These are phyloP conservation scores for Eucommia ulmoides DNA, from an alignment of 257 asterid genomes.

Conservation along the genomic window DNA sequence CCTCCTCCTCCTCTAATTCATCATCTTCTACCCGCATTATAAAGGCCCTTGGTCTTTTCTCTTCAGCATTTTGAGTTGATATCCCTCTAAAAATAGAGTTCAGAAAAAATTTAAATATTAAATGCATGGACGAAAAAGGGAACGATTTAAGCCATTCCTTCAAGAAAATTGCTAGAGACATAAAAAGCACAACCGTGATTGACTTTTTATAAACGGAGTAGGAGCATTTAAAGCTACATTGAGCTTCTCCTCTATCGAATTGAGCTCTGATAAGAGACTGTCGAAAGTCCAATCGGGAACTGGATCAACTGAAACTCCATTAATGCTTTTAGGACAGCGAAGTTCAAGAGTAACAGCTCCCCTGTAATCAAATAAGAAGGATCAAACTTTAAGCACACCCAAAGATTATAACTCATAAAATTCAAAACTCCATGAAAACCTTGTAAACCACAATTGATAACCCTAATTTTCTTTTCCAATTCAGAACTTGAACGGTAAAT, in stretches of 20 bases:
- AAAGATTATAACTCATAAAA: too few species aligned
- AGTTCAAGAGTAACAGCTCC: conserved; percentile 35
- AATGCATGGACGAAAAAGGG: background rate
- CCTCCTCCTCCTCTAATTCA: conserved; percentile 31
- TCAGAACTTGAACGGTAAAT: too few species aligned
- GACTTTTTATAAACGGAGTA: conserved; percentile 29
- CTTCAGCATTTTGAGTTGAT: conserved; percentile 23
- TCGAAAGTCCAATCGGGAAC: conserved; percentile 82
- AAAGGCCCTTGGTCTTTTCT: conserved; percentile 29
- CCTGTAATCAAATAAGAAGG: conserved; percentile 42
- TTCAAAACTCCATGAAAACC: too few species aligned
- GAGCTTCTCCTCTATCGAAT: conserved; percentile 34
- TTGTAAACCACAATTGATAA: too few species aligned
- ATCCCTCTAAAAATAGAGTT: conserved; percentile 32
- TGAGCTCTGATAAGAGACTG: conserved; percentile 48
- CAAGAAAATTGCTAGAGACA: background rate
- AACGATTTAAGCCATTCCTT: background rate
- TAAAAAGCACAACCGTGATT: conserved; percentile 29
- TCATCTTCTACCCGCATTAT: conserved; percentile 40
- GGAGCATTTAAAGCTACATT: conserved; percentile 20
- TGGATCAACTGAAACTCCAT: conserved; percentile 59
- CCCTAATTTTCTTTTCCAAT: too few species aligned
- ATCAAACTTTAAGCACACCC: too few species aligned
- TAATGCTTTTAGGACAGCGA: conserved; percentile 27
- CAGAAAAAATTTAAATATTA: background rate